Evolutionary conservation across 2,329 filamentous ascomycete genomes (phyloP).

Genomic region (Mollisia scopiformis): DNA sequence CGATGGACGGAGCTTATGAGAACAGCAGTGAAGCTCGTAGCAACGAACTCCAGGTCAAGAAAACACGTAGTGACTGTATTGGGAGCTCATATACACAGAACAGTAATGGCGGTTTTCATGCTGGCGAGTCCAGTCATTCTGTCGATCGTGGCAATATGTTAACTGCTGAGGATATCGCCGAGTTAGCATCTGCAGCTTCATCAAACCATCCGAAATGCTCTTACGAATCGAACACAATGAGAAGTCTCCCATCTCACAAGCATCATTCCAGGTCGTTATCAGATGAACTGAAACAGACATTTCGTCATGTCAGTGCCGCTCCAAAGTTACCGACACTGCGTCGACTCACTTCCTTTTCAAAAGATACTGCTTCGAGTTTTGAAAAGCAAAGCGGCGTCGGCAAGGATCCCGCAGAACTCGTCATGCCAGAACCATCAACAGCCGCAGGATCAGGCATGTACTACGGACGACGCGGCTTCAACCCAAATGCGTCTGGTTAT

Average conservation of each 20-base stretch:
- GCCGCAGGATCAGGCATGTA: not conserved
- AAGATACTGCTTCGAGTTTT: slow-evolving; percentile 13
- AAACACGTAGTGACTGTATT: slow-evolving; percentile 1
- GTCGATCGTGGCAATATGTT: not conserved
- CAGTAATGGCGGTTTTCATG: slow-evolving; percentile 31
- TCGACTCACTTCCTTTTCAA: slow-evolving; percentile 20
- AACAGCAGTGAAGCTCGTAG: slow-evolving; percentile 1
- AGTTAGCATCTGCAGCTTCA: slow-evolving; percentile 4
- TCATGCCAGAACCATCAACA: not conserved
- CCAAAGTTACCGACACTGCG: slow-evolving; percentile 17
- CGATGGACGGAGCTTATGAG: slow-evolving; percentile 29
- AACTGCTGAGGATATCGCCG: slow-evolving; percentile 11
- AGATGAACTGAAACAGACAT: slow-evolving; percentile 1
- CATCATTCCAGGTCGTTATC: not conserved
- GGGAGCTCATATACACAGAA: slow-evolving; percentile 31
- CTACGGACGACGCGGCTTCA: not conserved
- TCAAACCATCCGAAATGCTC: slow-evolving; percentile 3
- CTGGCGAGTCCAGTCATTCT: slow-evolving; percentile 2
- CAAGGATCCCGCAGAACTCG: not conserved
- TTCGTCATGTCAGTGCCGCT: slow-evolving; percentile 15
- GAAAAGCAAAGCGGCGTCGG: slow-evolving; percentile 1
- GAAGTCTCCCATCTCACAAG: slow-evolving; percentile 20
- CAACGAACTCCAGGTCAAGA: not conserved
- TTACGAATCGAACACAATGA: not conserved
- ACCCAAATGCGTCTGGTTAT: slow-evolving; percentile 4